These are phyloP conservation scores for Eutypella sp. DNA, from an alignment of 2,329 filamentous ascomycete genomes.

Conservation along the genomic window DNA sequence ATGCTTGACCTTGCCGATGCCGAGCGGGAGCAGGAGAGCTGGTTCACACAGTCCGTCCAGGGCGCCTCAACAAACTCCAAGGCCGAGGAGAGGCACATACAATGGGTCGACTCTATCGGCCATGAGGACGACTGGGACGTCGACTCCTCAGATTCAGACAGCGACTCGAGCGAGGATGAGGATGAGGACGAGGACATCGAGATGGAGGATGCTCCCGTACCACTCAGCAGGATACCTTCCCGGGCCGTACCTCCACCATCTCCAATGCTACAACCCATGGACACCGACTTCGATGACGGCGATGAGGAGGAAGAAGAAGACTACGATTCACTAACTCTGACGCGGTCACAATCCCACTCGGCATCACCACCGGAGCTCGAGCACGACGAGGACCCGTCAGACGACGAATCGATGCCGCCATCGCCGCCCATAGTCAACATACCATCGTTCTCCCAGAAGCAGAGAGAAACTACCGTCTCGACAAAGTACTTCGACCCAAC, in stretches of 20 bases:
- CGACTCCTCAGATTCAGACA: slow-evolving; percentile 55
- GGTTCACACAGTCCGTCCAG: slow-evolving; percentile 94
- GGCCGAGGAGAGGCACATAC: slow-evolving; percentile 66
- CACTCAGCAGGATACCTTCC: slow-evolving; percentile 43
- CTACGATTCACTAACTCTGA: slow-evolving; percentile 61
- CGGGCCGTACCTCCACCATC: slow-evolving; percentile 23
- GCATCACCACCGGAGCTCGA: slow-evolving; percentile 65
- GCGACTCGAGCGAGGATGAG: slow-evolving; percentile 48
- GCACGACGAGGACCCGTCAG: slow-evolving; percentile 63
- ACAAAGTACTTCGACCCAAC: slow-evolving; percentile 29
- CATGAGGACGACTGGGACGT: slow-evolving; percentile 70
- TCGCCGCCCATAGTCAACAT: slow-evolving; percentile 58
- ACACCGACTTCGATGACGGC: slow-evolving; percentile 33
- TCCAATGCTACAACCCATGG: slow-evolving; percentile 31
- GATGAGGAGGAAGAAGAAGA: slow-evolving; percentile 49
- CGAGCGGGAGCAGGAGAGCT: slow-evolving; percentile 90
- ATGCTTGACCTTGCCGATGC: slow-evolving; percentile 91
- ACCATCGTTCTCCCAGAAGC: slow-evolving; percentile 56
- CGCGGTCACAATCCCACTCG: slow-evolving; percentile 62
- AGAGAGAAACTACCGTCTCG: slow-evolving; percentile 35
- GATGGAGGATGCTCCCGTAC: slow-evolving; percentile 39
- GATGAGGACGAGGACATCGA: slow-evolving; percentile 54
- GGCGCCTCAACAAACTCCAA: slow-evolving; percentile 61
- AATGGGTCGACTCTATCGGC: slow-evolving; percentile 78
- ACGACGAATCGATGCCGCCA: slow-evolving; percentile 70